Evolutionary conservation across 305 asterid genomes (phyloP).

Genomic region (Solanum aculeatissimum): DNA sequence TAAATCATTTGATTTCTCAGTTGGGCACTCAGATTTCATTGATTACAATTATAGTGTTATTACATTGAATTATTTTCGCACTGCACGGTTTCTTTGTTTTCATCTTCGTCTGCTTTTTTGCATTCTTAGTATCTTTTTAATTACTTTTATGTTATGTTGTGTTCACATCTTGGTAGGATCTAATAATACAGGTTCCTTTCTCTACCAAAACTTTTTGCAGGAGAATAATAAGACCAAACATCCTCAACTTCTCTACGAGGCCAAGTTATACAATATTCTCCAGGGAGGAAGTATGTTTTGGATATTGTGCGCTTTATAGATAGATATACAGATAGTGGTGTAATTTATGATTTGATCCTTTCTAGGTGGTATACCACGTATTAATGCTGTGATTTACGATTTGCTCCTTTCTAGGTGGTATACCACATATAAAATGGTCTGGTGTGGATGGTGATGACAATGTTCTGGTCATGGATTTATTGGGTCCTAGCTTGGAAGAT

Average conservation of each 20-base stretch:
- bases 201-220: constrained; percentile 27
- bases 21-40: not conserved
- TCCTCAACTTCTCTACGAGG: constrained; percentile 94
- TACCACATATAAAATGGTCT: constrained; percentile 84
- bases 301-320: not conserved
- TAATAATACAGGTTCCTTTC: not conserved
- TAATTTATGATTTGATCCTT: not conserved
- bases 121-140: not conserved
- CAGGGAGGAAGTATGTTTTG: constrained; percentile 88
- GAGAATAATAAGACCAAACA: constrained; percentile 90
- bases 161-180: not conserved
- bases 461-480: constrained; percentile 73
- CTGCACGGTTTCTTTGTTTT: not conserved
- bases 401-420: constrained; percentile 49
- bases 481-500: constrained; percentile 97
- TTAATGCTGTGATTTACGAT: not conserved
- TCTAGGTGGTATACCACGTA: constrained; percentile 84
- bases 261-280: constrained; percentile 80
- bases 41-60: not conserved
- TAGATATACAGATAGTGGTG: not conserved
- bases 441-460: constrained; percentile 92
- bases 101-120: not conserved
- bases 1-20: not conserved
- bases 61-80: not conserved
- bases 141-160: not conserved